These are phyloP conservation scores for Cytospora piceae DNA, from an alignment of 2,329 filamentous ascomycete species.

Conservation along the genomic window DNA sequence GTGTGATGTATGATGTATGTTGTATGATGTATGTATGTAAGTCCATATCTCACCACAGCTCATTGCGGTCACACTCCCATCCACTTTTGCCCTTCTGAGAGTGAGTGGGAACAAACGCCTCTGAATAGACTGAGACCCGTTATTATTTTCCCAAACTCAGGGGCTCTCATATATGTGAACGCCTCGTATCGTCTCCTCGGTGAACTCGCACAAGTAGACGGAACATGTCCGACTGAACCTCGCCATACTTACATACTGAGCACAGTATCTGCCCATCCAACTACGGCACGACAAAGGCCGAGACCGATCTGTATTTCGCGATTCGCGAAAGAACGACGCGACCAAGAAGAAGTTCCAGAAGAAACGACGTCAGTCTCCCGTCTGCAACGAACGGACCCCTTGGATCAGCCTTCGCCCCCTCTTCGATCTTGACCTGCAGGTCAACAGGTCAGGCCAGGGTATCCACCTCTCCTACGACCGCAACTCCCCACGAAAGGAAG, in stretches of 20 bases:
- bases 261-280: no score
- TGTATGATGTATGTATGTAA: background rate
- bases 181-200: background rate
- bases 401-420: no score
- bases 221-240: slow-evolving; percentile 12
- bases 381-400: no score
- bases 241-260: background rate
- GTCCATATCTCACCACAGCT: background rate
- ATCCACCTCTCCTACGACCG: background rate
- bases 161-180: slow-evolving; percentile 14
- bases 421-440: background rate
- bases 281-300: no score
- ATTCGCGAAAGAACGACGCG: background rate
- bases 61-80: slow-evolving; percentile 21
- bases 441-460: background rate
- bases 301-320: background rate
- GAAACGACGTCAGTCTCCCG: background rate
- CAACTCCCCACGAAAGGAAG: background rate
- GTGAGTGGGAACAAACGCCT: background rate
- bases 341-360: background rate
- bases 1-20: background rate
- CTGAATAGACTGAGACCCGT: slow-evolving; percentile 13
- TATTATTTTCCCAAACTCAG: slow-evolving; percentile 20
- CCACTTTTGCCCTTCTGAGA: slow-evolving; percentile 10
- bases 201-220: slow-evolving; percentile 4